Base-by-base conservation (phyloP, 257 asterid species). In the Avicennia marina region DNA sequence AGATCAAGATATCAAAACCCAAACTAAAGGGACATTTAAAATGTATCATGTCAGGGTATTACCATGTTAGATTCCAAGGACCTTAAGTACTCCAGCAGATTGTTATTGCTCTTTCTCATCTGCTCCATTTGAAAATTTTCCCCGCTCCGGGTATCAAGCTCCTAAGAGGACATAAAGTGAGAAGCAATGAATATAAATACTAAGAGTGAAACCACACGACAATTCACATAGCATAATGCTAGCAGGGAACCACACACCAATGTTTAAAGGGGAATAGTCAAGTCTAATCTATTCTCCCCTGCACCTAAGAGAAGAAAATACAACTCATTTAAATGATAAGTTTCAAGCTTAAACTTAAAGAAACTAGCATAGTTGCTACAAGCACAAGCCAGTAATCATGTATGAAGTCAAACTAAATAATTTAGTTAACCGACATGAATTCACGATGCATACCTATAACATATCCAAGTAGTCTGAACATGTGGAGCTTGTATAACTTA, bases 21-120 rank as follows among this genome's bases (percentile, higher is more conserved):
- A 41, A 53, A 40, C 53, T 25, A 38, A 36, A 41, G 15, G 16
- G 22, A 7, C 34, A 51, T 29, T 15, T 10, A 22, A 5, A 56
- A 38, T n/a, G n/a, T n/a, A n/a, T n/a, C n/a, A 52, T 44, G 48
- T 20, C 7, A 24, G 44, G 29, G 61, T 54, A 71, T 73, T 86
- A 89, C 98, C 95, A 86, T 89, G 33, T 89, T 81, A 18, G 96
- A 72, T 60, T 93, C 95, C 87, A 93, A 66, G 29, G 97, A 89
- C 72, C 97, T 72, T 24, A 93, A 73, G 72, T 88, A 89, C 69
- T 93, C 94, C 22, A 93, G 79, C 60, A 93, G 77, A 70, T 82
- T 81, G 72, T 93, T 93, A 62, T 83, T 77, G 58, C 87, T 78
- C 50, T 64, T 72, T 38, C 65, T 77, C 48, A 68, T 67, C 63